Conservation (phyloP, 208 protist genomes). For the Crithidia fasciculata region DNA sequence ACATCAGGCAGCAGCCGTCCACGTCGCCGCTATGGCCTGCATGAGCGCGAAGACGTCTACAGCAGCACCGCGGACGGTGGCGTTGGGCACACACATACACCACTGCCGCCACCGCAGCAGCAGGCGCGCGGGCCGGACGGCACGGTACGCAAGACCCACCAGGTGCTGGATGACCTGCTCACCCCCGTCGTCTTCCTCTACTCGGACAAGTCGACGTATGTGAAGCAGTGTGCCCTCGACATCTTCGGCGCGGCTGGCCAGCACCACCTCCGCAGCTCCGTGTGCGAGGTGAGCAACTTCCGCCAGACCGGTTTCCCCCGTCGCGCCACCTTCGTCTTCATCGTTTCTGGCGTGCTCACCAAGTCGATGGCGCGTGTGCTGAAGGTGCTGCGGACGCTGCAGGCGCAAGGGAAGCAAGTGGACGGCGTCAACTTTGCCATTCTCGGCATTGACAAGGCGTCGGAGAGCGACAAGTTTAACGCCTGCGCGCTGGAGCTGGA, state of each 20-base stretch:
- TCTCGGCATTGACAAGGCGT: slow-evolving; percentile 50
- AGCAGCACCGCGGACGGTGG: background rate
- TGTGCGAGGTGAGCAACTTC: slow-evolving; percentile 50
- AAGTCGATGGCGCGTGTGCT: slow-evolving; percentile 46
- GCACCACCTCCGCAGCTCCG: slow-evolving; percentile 44
- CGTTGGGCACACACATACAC: background rate
- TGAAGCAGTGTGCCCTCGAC: slow-evolving; percentile 38
- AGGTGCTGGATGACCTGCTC: slow-evolving; percentile 34
- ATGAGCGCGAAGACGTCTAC: background rate
- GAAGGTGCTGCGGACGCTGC: slow-evolving; percentile 35
- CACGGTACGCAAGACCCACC: slow-evolving; percentile 4
- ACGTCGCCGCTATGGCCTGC: background rate
- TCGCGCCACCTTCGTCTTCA: slow-evolving; percentile 53
- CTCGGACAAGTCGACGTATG: slow-evolving; percentile 29
- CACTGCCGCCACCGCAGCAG: background rate
- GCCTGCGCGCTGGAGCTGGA: slow-evolving; percentile 55
- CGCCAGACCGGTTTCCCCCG: slow-evolving; percentile 47
- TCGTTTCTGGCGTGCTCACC: slow-evolving; percentile 48
- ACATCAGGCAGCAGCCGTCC: background rate
- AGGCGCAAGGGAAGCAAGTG: slow-evolving; percentile 25
- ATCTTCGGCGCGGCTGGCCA: slow-evolving; percentile 28
- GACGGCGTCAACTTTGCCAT: slow-evolving; percentile 55
- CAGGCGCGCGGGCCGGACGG: slow-evolving; percentile 6
- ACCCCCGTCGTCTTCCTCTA: slow-evolving; percentile 61
- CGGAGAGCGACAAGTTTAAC: slow-evolving; percentile 52